Evolutionary conservation across 768 basidiomycete species (phyloP).

Genomic region (Lactarius trivialis): DNA sequence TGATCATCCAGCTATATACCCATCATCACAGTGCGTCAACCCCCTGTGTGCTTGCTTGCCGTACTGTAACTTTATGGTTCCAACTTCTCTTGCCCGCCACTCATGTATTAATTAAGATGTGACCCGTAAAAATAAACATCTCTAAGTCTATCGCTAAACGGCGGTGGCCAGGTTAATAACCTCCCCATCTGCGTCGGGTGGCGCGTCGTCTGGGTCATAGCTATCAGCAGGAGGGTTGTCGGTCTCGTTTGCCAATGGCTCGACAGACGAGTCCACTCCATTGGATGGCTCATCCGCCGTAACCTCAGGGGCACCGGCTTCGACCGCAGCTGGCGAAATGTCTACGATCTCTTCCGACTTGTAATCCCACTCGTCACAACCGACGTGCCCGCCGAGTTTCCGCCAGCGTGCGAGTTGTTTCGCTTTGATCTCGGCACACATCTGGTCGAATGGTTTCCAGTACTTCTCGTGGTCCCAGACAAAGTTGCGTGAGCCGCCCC

Average conservation of each 20-base stretch:
- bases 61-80: no score
- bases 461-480: slow-evolving; percentile 70
- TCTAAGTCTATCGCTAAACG: slow-evolving; percentile 4
- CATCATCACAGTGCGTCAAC: no score
- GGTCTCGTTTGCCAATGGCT: neutral
- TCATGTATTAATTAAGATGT: no score
- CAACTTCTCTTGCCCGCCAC: no score
- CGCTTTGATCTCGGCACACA: slow-evolving; percentile 46
- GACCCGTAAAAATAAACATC: neutral
- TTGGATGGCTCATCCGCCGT: neutral
- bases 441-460: slow-evolving; percentile 57
- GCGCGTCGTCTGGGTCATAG: neutral
- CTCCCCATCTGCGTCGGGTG: neutral
- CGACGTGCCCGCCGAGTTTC: slow-evolving; percentile 58
- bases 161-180: neutral
- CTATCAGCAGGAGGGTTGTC: neutral
- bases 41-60: no score
- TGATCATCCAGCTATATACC: no score
- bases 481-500: slow-evolving; percentile 63
- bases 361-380: slow-evolving; percentile 75
- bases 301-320: neutral
- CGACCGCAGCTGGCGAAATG: neutral
- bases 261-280: neutral
- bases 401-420: slow-evolving; percentile 58
- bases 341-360: slow-evolving; percentile 35